Conservation (phyloP, 495 filamentous ascomycete species). For the Penicillium canariense region DNA sequence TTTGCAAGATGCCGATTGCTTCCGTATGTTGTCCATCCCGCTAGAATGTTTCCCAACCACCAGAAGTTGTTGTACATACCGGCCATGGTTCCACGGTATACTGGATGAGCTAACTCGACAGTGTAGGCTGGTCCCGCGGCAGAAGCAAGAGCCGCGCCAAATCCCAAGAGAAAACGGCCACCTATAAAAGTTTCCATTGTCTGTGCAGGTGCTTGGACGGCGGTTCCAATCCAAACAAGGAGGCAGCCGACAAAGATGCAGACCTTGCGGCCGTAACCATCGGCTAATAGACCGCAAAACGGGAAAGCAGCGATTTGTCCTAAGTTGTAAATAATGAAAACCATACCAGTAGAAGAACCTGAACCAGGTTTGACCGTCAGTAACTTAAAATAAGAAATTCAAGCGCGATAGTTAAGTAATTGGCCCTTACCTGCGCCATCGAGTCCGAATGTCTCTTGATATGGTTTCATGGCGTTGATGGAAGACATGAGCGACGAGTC, state of each 20-base stretch:
- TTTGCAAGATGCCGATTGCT: not conserved
- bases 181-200: conserved; percentile 60
- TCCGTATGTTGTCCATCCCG: not conserved
- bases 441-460: not conserved
- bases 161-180: conserved; percentile 74
- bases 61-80: conserved; percentile 8
- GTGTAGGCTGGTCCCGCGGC: conserved; percentile 74
- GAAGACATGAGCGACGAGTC: conserved; percentile 1
- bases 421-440: not conserved
- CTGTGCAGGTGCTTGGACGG: conserved; percentile 49
- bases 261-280: conserved; percentile 49
- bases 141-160: conserved; percentile 65
- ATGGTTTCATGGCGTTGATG: conserved; percentile 3
- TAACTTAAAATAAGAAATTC: not conserved
- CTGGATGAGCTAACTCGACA: conserved; percentile 71
- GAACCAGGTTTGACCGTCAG: not conserved
- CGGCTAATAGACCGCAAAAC: conserved; percentile 1
- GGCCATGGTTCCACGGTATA: conserved; percentile 65
- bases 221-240: conserved; percentile 60
- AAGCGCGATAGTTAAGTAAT: not conserved
- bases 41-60: conserved; percentile 4
- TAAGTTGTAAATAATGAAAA: conserved; percentile 3
- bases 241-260: conserved; percentile 63
- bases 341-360: not conserved
- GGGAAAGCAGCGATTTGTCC: conserved; percentile 3